phyloP scores from a whole-genome alignment of 352 stramenopile species.

The Phytophthora vignae region DNA sequence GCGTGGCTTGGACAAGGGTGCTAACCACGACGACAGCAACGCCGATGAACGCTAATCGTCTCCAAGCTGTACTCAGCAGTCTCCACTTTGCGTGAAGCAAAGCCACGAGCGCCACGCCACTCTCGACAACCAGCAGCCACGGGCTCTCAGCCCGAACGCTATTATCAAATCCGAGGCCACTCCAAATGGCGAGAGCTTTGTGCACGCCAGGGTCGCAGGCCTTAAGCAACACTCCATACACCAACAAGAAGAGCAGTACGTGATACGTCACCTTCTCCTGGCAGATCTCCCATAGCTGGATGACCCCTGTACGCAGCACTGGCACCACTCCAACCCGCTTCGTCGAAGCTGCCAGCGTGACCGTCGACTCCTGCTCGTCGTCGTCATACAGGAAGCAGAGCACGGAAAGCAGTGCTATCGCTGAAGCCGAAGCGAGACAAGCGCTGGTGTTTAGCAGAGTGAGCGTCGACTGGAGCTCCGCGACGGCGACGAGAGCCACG shows the following conservation, averaged over 20 bases:
- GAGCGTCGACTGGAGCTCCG: conserved; percentile 32
- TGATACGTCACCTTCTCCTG: conserved; percentile 64
- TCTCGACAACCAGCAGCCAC: conserved; percentile 38
- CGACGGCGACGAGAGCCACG: conserved; percentile 35
- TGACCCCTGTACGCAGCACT: conserved; percentile 33
- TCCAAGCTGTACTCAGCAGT: conserved; percentile 53
- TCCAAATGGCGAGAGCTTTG: conserved; percentile 48
- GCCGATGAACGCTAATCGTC: conserved; percentile 39
- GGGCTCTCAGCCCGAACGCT: conserved; percentile 9
- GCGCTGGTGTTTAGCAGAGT: conserved; percentile 21
- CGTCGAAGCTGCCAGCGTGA: conserved; percentile 25
- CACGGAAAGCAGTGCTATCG: conserved; percentile 41
- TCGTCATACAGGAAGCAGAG: conserved; percentile 53
- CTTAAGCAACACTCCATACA: conserved; percentile 47
- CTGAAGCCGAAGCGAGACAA: conserved; percentile 11
- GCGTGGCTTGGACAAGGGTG: conserved; percentile 39
- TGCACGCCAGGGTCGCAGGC: conserved; percentile 49
- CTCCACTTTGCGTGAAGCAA: conserved; percentile 52
- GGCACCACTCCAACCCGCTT: conserved; percentile 31
- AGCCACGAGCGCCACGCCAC: conserved; percentile 37
- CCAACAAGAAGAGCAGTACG: conserved; percentile 57
- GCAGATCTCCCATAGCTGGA: conserved; percentile 60
- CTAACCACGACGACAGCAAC: conserved; percentile 38
- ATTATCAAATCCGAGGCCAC: conserved; percentile 24
- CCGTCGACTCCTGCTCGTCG: conserved; percentile 18